Percentiles rank a stretch among this genome's conserved stretches.
Evolutionary conservation across 1,139 yeast genomes (phyloP).

Genomic region (Kodamaea sp.): DNA sequence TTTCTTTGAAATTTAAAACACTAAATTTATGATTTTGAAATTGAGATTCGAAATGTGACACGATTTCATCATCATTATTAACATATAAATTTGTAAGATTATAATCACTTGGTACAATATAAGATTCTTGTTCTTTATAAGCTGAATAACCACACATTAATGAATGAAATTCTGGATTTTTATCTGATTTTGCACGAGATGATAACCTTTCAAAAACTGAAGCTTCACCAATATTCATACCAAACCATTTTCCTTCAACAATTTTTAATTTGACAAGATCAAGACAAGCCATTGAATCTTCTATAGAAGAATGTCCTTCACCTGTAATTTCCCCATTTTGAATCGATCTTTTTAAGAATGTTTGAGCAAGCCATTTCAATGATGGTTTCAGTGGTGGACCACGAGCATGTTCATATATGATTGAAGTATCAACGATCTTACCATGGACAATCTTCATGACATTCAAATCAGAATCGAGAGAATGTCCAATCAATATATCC

Average conservation of each 20-base stretch:
- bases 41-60: conserved; percentile 36
- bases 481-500: conserved; percentile 70
- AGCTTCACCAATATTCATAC: conserved; percentile 43
- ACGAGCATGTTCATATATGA: conserved; percentile 65
- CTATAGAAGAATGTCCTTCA: conserved; percentile 79
- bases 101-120: conserved; percentile 23
- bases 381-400: conserved; percentile 83
- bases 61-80: conserved; percentile 56
- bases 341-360: conserved; percentile 53
- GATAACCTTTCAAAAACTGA: conserved; percentile 27
- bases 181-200: conserved; percentile 3
- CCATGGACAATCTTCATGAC: conserved; percentile 61
- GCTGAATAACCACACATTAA: conserved; percentile 37
- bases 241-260: conserved; percentile 61
- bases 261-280: conserved; percentile 71
- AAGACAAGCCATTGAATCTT: conserved; percentile 80
- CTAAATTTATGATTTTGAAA: conserved; percentile 42
- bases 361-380: conserved; percentile 60
- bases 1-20: conserved; percentile 55
- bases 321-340: conserved; percentile 53
- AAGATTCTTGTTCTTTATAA: conserved; percentile 10
- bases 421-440: conserved; percentile 63
- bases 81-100: conserved; percentile 34
- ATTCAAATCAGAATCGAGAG: conserved; percentile 63
- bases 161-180: conserved; percentile 21